Evolutionary conservation across 1,139 yeast genomes (phyloP).

Genomic region (Geotrichum restrictum): DNA sequence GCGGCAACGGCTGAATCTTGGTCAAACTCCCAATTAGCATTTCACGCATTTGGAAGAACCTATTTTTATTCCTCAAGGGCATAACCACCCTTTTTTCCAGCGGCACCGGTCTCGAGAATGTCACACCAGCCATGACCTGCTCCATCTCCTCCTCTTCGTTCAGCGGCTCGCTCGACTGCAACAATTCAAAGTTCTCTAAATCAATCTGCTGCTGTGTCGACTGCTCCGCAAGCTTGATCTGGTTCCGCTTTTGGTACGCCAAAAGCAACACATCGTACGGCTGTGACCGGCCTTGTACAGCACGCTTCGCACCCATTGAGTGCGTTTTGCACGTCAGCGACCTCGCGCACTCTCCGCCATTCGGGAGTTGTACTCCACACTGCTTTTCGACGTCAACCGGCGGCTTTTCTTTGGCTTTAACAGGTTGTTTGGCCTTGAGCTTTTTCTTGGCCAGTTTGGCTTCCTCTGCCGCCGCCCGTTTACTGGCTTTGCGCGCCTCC

Average conservation of each 20-base stretch:
- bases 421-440: constrained; percentile 42
- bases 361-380: constrained; percentile 91
- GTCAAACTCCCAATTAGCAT: constrained; percentile 40
- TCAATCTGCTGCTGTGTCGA: constrained; percentile 38
- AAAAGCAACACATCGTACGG: constrained; percentile 86
- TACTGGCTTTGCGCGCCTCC: constrained; percentile 16
- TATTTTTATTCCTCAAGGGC: constrained; percentile 66
- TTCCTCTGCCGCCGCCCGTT: constrained; percentile 63
- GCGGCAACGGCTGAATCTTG: constrained; percentile 24
- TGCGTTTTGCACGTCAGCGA: constrained; percentile 95
- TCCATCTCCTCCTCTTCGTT: constrained; percentile 90
- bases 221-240: constrained; percentile 59
- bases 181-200: constrained; percentile 35
- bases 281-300: constrained; percentile 86
- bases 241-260: constrained; percentile 87
- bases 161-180: constrained; percentile 31
- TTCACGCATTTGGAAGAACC: constrained; percentile 70
- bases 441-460: constrained; percentile 64
- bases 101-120: constrained; percentile 70
- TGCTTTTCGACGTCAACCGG: constrained; percentile 93
- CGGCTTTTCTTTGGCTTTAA: constrained; percentile 79
- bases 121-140: constrained; percentile 87
- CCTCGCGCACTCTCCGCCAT: constrained; percentile 92
- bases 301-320: constrained; percentile 95
- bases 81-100: constrained; percentile 69